Base-by-base conservation (phyloP, 805 yeast genomes). In the Pichia membranifaciens region DNA sequence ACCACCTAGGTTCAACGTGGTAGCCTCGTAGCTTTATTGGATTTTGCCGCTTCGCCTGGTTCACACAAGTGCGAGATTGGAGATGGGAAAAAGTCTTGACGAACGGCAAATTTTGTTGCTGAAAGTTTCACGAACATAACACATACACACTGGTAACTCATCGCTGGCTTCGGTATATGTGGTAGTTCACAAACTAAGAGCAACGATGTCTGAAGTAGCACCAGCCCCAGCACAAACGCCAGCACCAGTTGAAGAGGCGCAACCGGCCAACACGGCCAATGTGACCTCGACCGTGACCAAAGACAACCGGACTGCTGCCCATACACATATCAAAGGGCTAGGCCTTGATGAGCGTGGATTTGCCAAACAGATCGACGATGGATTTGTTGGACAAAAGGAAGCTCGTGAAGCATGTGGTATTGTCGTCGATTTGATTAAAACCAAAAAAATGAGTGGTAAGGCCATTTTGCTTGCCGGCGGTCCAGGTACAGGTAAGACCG, bases 401-500 rank as follows among this genome's bases (percentile, higher is more conserved):
- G 99, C 99, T 3, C 81, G 99, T 68, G 53, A 52, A 45, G 98
- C 99, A 5, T 96, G 96, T 17, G 99, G 96, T 49, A 83, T 93
- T 37, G 83, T 93, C 45, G 76, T 91, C 57, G 90, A 87, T 69
- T 84, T 93, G 88, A 88, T 93, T 51, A 89, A 87, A 62, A 89
- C 86, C 31, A 96, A 96, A 44, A 81, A 87, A 55, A 91, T 93
- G 67, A 96, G 98, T 20, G 99, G 99, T 23, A 79, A 97, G 56
- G 97, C 98, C 1, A 93, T 90, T 18, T 70, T 93, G 53, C 75
- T 93, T 51, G 98, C 99, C 0, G 99, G 99, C 36, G 98, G 98
- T 10, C 99, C 99, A 25, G 87, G 96, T 13, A 93, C 99, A 0
- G 99, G 99, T 67, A 93, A 93, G 67, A 93, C 99, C 3, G 99